Percentiles rank a stretch among this genome's conserved stretches.
Conservation (phyloP, 768 basidiomycete genomes). For the Calocera viscosa region DNA sequence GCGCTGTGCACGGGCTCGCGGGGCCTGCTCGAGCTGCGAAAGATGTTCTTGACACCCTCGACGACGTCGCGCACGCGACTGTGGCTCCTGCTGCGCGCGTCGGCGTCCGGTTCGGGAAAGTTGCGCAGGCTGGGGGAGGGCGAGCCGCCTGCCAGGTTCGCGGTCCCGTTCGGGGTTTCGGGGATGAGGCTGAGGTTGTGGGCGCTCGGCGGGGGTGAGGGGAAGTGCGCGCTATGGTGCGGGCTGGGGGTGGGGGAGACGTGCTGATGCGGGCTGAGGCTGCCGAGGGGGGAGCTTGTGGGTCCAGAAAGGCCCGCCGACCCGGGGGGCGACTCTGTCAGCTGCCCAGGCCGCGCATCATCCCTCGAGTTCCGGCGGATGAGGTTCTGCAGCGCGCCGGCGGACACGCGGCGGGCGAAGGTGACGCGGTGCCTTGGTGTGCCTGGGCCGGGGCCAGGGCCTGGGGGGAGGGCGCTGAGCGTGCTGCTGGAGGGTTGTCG, state of each 20-base stretch:
- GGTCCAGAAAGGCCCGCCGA: background rate
- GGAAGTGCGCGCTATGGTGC: constrained; percentile 3
- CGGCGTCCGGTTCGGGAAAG: background rate
- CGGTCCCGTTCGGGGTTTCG: background rate
- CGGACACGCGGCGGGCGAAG: background rate
- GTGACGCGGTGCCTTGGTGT: background rate
- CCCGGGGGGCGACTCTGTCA: background rate
- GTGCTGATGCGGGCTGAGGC: background rate
- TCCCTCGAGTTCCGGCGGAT: constrained; percentile 4
- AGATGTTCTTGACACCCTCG: background rate
- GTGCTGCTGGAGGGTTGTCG: background rate
- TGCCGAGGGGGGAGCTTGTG: background rate
- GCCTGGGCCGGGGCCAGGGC: background rate
- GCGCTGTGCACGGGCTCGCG: background rate
- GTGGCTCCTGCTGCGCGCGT: background rate
- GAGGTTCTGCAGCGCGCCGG: background rate
- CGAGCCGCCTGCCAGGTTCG: background rate
- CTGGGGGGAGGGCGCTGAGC: background rate
- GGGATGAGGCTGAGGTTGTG: background rate
- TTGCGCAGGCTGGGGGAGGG: background rate
- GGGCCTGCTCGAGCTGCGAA: background rate
- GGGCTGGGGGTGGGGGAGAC: background rate
- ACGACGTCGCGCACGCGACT: background rate
- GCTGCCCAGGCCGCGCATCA: background rate
- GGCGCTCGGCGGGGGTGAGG: background rate